Evolutionary conservation across 352 stramenopile species (phyloP).

Genomic region (Phytopythium helicoides): DNA sequence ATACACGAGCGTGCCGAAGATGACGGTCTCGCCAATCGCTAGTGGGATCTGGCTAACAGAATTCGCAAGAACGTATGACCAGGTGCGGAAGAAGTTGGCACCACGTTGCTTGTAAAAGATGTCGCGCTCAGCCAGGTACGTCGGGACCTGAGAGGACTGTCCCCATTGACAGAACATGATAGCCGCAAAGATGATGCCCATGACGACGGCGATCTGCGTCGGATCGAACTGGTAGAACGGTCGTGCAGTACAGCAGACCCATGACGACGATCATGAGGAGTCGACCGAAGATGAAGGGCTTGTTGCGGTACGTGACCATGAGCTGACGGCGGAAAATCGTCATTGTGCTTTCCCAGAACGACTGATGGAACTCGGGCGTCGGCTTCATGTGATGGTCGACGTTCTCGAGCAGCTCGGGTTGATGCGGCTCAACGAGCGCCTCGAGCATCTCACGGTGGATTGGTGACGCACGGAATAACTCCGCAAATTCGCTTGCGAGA

Average conservation of each 20-base stretch:
- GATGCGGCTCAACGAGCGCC: conserved; percentile 24
- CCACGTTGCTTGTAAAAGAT: conserved; percentile 82
- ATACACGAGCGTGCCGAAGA: conserved; percentile 81
- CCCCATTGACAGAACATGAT: conserved; percentile 69
- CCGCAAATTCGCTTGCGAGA: conserved; percentile 13
- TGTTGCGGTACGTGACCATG: conserved; percentile 56
- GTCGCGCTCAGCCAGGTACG: conserved; percentile 42
- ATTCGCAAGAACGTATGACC: conserved; percentile 58
- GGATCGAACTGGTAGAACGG: conserved; percentile 5
- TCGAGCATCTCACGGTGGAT: conserved; percentile 26
- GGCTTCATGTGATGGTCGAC: conserved; percentile 12
- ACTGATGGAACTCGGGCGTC: conserved; percentile 30
- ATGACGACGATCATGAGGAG: not conserved
- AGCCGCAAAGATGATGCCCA: conserved; percentile 57
- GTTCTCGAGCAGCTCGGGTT: conserved; percentile 11
- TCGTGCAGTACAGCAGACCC: conserved; percentile 1
- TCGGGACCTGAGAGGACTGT: conserved; percentile 55
- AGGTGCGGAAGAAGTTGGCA: conserved; percentile 75
- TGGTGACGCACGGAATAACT: conserved; percentile 28
- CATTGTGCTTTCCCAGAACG: conserved; percentile 25
- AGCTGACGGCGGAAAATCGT: conserved; percentile 45
- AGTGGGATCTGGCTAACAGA: conserved; percentile 32
- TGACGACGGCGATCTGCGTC: not conserved
- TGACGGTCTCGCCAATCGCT: conserved; percentile 49
- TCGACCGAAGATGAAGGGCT: conserved; percentile 29